Conservation (phyloP, 2,329 filamentous ascomycete genomes). For the Septoria petroselini region DNA sequence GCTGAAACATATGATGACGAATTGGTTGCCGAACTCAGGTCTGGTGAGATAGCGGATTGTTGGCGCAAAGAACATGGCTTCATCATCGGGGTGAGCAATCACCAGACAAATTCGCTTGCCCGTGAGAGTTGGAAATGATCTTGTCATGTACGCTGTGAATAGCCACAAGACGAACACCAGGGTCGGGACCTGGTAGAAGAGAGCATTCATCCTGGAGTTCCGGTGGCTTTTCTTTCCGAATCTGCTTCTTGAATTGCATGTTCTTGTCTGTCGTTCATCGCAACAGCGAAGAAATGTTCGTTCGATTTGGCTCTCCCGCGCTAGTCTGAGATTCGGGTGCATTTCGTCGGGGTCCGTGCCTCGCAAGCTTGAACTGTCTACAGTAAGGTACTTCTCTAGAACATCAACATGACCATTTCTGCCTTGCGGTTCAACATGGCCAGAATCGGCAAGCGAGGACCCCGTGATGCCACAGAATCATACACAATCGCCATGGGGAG, state of each 20-base stretch:
- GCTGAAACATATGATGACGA: slow-evolving; percentile 91
- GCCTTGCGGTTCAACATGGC: too few species aligned
- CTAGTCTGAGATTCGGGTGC: background rate
- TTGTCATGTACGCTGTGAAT: slow-evolving; percentile 46
- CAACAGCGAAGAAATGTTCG: too few species aligned
- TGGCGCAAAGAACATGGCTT: slow-evolving; percentile 98
- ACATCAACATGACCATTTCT: too few species aligned
- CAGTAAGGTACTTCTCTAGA: too few species aligned
- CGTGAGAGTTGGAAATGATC: slow-evolving; percentile 62
- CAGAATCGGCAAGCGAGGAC: too few species aligned
- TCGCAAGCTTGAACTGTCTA: too few species aligned
- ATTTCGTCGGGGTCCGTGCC: background rate
- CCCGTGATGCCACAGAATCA: too few species aligned
- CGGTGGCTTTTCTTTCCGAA: background rate
- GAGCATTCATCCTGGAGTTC: slow-evolving; percentile 39
- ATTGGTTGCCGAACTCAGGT: slow-evolving; percentile 77
- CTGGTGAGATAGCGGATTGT: slow-evolving; percentile 79
- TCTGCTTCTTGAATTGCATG: slow-evolving; percentile 7
- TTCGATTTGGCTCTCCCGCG: background rate
- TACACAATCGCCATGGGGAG: too few species aligned
- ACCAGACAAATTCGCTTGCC: slow-evolving; percentile 87
- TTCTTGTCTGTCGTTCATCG: slow-evolving; percentile 4
- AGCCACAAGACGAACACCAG: slow-evolving; percentile 47
- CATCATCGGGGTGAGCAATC: slow-evolving; percentile 96
- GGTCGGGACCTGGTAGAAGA: slow-evolving; percentile 41